These are phyloP conservation scores for Phytophthora multivora DNA, from an alignment of 352 stramenopile genomes.

Conservation along the genomic window DNA sequence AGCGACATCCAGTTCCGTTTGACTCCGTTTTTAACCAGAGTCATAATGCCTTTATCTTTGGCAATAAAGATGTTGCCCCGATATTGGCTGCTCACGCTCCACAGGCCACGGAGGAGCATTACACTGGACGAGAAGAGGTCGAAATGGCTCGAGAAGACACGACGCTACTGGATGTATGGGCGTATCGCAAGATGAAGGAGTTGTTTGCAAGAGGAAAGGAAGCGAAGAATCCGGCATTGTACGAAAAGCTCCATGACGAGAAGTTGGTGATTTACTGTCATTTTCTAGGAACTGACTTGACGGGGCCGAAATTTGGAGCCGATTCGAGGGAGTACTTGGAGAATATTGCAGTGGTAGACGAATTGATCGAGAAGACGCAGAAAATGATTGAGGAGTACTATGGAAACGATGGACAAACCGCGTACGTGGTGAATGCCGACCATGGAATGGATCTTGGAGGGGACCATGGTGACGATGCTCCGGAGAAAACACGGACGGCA, in stretches of 20 bases:
- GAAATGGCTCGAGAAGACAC: conserved; percentile 74
- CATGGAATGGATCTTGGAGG: conserved; percentile 86
- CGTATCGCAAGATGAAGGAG: conserved; percentile 54
- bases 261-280: conserved; percentile 82
- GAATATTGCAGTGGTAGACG: conserved; percentile 84
- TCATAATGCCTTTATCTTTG: conserved; percentile 67
- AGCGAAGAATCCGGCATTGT: conserved; percentile 33
- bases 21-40: conserved; percentile 89
- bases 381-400: conserved; percentile 69
- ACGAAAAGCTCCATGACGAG: conserved; percentile 47
- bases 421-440: conserved; percentile 81
- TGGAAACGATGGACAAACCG: conserved; percentile 61
- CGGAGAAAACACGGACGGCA: conserved; percentile 76
- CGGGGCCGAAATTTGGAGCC: conserved; percentile 75
- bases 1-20: conserved; percentile 84
- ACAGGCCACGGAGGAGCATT: conserved; percentile 68
- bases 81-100: conserved; percentile 76
- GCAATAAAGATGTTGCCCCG: conserved; percentile 81
- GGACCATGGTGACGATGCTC: conserved; percentile 73
- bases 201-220: conserved; percentile 47
- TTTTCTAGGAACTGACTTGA: conserved; percentile 82
- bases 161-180: conserved; percentile 76
- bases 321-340: conserved; percentile 71
- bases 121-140: conserved; percentile 67
- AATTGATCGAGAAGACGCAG: conserved; percentile 66